Percentiles rank a stretch among this genome's conserved stretches.
Conservation (phyloP, 2,329 filamentous ascomycete species). For the Aspergillus luchuensis region DNA sequence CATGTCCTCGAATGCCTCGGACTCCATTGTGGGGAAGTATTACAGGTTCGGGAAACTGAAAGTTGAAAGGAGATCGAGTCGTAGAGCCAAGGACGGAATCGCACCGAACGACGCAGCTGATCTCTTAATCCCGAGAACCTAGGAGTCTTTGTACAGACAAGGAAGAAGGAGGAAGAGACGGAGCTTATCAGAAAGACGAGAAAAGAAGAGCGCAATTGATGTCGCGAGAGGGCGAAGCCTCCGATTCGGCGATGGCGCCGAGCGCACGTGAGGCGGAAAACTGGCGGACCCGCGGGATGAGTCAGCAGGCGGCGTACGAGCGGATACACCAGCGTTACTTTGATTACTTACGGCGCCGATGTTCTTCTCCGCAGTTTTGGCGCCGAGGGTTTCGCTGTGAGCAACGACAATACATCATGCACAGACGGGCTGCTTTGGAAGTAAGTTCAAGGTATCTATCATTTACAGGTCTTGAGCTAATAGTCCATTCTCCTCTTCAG, state of each 20-base stretch:
- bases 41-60: not conserved
- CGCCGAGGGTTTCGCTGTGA: constrained; percentile 17
- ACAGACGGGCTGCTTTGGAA: constrained; percentile 37
- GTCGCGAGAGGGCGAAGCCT: constrained; percentile 17
- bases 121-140: not conserved
- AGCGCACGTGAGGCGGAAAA: constrained; percentile 33
- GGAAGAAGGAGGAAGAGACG: constrained; percentile 3
- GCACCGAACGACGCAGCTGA: not conserved
- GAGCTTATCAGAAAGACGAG: constrained; percentile 4
- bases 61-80: not conserved
- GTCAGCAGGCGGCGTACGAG: not conserved
- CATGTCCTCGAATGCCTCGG: constrained; percentile 39
- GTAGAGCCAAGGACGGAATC: not conserved
- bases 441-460: constrained; percentile 20
- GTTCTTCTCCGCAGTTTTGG: constrained; percentile 16
- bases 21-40: constrained; percentile 29
- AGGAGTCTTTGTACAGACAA: not conserved
- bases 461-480: not conserved
- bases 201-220: constrained; percentile 21
- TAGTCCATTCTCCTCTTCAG: constrained; percentile 19
- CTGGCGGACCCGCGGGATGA: constrained; percentile 8
- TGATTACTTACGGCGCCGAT: not conserved
- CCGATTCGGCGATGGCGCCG: constrained; percentile 38
- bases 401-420: constrained; percentile 31
- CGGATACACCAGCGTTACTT: not conserved